Base-by-base conservation (phyloP, 1,284 basidiomycete genomes). In the Trichosporon sp. region DNA sequence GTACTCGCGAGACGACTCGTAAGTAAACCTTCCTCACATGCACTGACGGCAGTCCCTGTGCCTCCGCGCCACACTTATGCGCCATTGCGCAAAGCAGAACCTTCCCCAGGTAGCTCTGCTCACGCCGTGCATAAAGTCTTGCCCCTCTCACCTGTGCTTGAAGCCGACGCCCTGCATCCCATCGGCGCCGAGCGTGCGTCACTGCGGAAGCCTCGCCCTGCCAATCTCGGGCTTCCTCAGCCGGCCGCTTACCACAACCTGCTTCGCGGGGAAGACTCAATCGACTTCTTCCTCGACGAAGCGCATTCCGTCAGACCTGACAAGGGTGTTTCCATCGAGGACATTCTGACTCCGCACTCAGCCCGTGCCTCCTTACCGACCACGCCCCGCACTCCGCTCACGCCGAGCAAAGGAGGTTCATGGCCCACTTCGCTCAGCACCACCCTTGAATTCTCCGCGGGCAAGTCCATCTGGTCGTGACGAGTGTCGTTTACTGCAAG, bases 391-490 rank as follows among this genome's bases (percentile, higher is more conserved):
- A 61, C 46, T 56, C 52, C 34, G 21, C 56, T 25, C 34, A 36
- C 56, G 11, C 23, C 32, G 16, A 13, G 33, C 56, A 27, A 31
- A 32, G n/a, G 19, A 10, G 31, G 13, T 1, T 11, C 36, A 13
- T 29, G 21, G 49, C 27, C 29, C 49, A n/a, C 49, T 25, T 54
- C 49, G 25, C 25, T 54, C 11, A 33, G 37, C 31, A 61, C 69
- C 11, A 70, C 68, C 4, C 54, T 72, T 33, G 71, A 73, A 36
- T 75, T 74, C 58, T 73, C 71, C 31, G 67, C 67, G 19, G 74
- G 74, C 59, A 69, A 64, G 19, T 76, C 74, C 6, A 73, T 74
- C 54, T 76, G 74, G 74, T 66, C 66, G 23, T 70, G 58, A 57
- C 21, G 7, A 34, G 4, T 16, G 5, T n/a, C n/a, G n/a, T n/a